phyloP scores from a whole-genome alignment of 1,284 basidiomycete genomes.

The Puccinia coronata region DNA sequence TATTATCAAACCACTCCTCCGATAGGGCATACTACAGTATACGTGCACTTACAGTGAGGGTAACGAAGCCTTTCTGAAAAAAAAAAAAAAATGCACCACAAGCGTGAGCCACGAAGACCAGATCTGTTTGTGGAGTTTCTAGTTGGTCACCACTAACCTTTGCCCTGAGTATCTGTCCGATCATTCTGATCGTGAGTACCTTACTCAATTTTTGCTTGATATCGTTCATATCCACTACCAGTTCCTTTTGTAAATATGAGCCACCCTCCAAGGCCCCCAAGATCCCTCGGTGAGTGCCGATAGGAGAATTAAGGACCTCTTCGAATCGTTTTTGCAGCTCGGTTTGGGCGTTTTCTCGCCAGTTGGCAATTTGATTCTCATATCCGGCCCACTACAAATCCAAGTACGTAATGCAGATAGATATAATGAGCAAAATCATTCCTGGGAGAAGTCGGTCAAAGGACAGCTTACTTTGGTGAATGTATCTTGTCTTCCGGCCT shows the following conservation, averaged over 20 bases:
- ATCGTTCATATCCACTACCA: neutral
- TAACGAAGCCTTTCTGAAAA: slow-evolving; percentile 23
- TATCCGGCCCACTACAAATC: neutral
- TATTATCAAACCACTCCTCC: neutral
- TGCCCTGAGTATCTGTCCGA: slow-evolving; percentile 9
- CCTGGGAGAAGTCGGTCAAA: neutral
- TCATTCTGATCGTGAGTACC: neutral
- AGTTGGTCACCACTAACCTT: slow-evolving; percentile 12
- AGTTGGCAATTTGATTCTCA: neutral
- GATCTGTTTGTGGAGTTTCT: neutral
- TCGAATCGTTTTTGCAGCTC: neutral
- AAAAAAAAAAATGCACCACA: neutral
- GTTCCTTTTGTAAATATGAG: neutral
- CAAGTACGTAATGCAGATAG: neutral
- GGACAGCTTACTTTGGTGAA: slow-evolving; percentile 11
- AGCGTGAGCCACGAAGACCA: neutral
- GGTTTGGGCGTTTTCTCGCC: neutral
- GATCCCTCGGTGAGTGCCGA: neutral
- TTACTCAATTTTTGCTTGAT: neutral
- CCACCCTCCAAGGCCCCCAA: neutral
- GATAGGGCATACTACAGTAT: neutral
- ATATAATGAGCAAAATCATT: neutral
- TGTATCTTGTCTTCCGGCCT: neutral
- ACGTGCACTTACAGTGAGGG: slow-evolving; percentile 7
- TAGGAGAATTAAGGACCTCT: neutral